A percentile compares a stretch with the other conserved stretches of the same genome.
Evolutionary conservation across 345 rosid genomes (phyloP).

Genomic region (Mangifera indica): DNA sequence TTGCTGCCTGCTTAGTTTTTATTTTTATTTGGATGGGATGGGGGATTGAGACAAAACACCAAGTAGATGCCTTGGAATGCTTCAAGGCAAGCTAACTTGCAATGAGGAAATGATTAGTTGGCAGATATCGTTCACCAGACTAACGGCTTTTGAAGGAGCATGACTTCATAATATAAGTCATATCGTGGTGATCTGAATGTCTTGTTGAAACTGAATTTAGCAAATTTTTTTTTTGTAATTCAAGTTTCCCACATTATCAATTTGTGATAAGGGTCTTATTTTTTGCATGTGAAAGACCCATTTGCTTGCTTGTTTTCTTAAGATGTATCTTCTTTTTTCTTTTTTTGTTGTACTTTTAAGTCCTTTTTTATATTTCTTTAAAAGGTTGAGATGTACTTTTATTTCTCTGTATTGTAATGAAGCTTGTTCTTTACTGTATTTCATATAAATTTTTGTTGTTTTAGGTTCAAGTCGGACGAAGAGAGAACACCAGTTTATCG

Average conservation of each 20-base stretch:
- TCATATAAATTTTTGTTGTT: slow-evolving; percentile 12
- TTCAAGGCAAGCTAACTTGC: not conserved
- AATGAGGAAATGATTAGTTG: not conserved
- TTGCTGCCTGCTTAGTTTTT: not conserved
- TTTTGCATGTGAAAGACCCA: not conserved
- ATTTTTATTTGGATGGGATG: too few species aligned
- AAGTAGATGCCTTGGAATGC: too few species aligned
- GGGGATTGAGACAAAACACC: too few species aligned
- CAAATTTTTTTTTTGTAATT: too few species aligned
- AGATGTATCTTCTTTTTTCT: not conserved
- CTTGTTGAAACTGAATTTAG: too few species aligned
- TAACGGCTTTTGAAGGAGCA: too few species aligned
- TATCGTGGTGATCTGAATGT: too few species aligned
- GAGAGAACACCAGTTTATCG: slow-evolving; percentile 86
- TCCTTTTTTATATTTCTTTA: not conserved
- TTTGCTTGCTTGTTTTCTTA: not conserved
- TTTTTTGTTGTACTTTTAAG: too few species aligned
- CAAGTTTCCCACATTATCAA: not conserved
- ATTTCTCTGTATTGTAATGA: not conserved
- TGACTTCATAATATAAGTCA: too few species aligned
- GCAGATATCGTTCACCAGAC: not conserved
- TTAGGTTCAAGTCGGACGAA: slow-evolving; percentile 95
- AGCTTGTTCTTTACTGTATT: not conserved
- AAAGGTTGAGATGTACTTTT: not conserved
- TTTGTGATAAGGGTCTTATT: not conserved